Evolutionary conservation across 306 rosid genomes (phyloP).

Genomic region (Malus sieversii): DNA sequence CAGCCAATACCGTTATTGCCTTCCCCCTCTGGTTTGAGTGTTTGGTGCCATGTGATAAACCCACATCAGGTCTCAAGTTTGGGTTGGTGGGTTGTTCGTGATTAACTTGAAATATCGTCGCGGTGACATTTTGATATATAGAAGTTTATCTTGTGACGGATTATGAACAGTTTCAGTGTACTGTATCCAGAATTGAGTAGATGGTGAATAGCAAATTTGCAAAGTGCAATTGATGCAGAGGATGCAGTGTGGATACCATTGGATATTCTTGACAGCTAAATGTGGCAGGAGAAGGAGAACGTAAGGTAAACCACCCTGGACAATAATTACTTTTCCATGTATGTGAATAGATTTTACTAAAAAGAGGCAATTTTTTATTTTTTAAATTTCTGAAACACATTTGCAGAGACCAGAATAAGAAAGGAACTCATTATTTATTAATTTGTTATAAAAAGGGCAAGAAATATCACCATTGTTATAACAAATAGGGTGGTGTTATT

Average conservation of each 20-base stretch:
- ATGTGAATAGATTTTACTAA: neutral
- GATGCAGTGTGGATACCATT: slow-evolving; percentile 3
- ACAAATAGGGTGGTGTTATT: too few species aligned
- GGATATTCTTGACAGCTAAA: slow-evolving; percentile 20
- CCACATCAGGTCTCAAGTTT: neutral
- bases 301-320: neutral
- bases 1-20: slow-evolving; percentile 20
- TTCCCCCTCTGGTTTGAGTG: neutral
- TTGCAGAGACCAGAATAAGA: neutral
- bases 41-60: slow-evolving; percentile 4
- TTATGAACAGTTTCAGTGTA: neutral
- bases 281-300: neutral
- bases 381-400: neutral
- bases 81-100: neutral
- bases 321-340: neutral
- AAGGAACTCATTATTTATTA: slow-evolving; percentile 5
- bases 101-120: too few species aligned
- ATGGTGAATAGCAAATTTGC: neutral
- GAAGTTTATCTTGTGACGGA: neutral
- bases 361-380: neutral
- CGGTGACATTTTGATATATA: too few species aligned
- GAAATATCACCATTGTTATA: neutral
- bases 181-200: neutral
- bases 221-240: neutral
- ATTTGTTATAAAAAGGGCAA: neutral